These are phyloP conservation scores for Monosporascus cannonballus DNA, from an alignment of 2,329 filamentous ascomycete genomes.

Conservation along the genomic window DNA sequence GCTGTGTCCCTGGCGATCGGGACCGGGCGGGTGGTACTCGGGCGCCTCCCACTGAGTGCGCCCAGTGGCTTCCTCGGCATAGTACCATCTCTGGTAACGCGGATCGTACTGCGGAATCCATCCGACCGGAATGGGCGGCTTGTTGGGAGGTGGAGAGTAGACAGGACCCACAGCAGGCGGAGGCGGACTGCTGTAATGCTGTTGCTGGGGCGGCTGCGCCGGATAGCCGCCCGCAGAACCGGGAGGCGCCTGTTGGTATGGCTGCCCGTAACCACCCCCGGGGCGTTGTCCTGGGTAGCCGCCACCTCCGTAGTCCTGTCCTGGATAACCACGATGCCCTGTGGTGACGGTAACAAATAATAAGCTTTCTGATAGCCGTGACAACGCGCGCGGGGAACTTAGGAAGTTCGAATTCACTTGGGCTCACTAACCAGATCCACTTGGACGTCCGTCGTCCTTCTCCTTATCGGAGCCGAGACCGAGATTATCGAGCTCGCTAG, in stretches of 20 bases:
- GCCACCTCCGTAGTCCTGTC: conserved; percentile 16
- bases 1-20: conserved; percentile 12
- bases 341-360: background rate
- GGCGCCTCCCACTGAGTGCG: conserved; percentile 61
- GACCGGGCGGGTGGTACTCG: conserved; percentile 22
- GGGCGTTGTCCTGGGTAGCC: background rate
- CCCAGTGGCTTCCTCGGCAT: conserved; percentile 55
- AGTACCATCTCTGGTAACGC: conserved; percentile 57
- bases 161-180: conserved; percentile 19
- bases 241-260: background rate
- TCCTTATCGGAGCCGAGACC: conserved; percentile 21
- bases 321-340: conserved; percentile 18
- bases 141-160: conserved; percentile 28
- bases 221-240: conserved; percentile 11
- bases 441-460: conserved; percentile 8
- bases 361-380: background rate
- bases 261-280: no score
- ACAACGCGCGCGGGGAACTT: no score
- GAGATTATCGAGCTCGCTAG: conserved; percentile 25
- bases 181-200: conserved; percentile 12
- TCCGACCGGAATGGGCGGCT: conserved; percentile 50
- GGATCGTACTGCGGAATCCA: conserved; percentile 61
- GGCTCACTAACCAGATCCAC: conserved; percentile 7
- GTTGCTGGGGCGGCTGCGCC: conserved; percentile 7
- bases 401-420: no score